Evolutionary conservation across 495 filamentous ascomycete genomes (phyloP), one percentile per base, ranked within the genome.

Genomic region (Penicillium steckii): DNA sequence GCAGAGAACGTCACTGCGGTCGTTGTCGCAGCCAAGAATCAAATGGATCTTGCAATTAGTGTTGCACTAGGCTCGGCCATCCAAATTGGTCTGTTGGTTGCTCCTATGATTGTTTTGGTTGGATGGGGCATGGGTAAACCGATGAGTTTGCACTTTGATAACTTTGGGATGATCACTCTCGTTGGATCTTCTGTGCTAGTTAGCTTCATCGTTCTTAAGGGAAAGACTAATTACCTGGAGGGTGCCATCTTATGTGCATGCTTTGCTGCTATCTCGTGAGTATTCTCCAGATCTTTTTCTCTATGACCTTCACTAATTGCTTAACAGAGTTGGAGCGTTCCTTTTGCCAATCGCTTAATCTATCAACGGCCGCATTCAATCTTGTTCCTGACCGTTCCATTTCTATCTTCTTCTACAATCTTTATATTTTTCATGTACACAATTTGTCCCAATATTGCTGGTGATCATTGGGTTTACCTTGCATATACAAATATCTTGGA

Each of bases 71-170:
- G 65, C 8, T 61, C 57, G 12, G 44, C 44, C 17, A 57, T 67
- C 15, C 65, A 68, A 47, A 66, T 67, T 32, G 61, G 63, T 4
- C 53, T 75, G 2, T 58, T 75, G 38, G 64, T 73, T n/a, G 60
- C 61, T 4, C 72, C 72, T 5, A 68, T 89, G 33, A 40, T 48
- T 17, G 13, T 40, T 38, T 19, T 37, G 5, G 33, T 27, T 19
- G 46, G 32, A 30, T 37, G 22, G 29, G 40, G 22, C 0, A 18
- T 19, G 67, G 62, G 67, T 30, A 85, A 82, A 61, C 75, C 83
- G 17, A 91, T 92, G 88, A 81, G 78, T 30, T 72, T 91, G 18
- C 89, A 88, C 68, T 92, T 92, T 62, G 89, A 84, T 46, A 71
- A 88, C 26, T 92, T 91, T 65, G 89, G 91, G 73, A 90, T 88